Evolutionary conservation across 495 filamentous ascomycete genomes (phyloP).

Genomic region (Staphylotrichum tortipilum): DNA sequence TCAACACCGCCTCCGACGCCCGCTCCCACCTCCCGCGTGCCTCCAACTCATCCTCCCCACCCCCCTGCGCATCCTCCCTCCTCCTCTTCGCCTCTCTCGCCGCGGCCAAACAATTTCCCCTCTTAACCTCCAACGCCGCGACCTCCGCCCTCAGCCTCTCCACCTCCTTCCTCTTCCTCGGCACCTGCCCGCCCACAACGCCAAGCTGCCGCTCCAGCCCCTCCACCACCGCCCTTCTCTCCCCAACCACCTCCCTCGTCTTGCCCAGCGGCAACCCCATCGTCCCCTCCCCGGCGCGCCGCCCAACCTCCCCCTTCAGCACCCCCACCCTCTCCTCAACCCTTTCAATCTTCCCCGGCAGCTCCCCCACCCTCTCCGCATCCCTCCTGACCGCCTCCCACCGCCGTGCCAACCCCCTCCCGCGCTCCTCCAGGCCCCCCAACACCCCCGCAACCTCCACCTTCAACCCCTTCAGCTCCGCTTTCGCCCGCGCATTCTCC

Average conservation of each 20-base stretch:
- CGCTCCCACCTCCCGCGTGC: constrained; percentile 76
- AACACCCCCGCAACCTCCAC: constrained; percentile 67
- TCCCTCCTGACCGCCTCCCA: constrained; percentile 60
- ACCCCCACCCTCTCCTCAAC: constrained; percentile 51
- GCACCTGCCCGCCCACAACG: constrained; percentile 52
- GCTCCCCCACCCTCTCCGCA: constrained; percentile 44
- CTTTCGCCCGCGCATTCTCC: constrained; percentile 61
- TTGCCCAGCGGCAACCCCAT: constrained; percentile 51
- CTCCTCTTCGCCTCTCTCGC: constrained; percentile 74
- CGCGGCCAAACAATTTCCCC: constrained; percentile 54
- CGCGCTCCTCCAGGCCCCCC: constrained; percentile 58
- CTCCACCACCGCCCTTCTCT: constrained; percentile 51
- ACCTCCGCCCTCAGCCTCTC: constrained; percentile 66
- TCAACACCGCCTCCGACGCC: constrained; percentile 59
- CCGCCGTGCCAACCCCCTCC: constrained; percentile 46
- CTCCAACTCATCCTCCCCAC: constrained; percentile 70
- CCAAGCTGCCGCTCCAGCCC: constrained; percentile 62
- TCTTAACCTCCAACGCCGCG: constrained; percentile 59
- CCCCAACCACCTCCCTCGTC: constrained; percentile 49
- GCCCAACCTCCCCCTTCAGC: constrained; percentile 37
- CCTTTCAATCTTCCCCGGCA: constrained; percentile 56
- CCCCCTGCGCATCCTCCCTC: constrained; percentile 54
- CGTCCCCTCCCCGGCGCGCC: constrained; percentile 12
- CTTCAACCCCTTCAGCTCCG: constrained; percentile 67
- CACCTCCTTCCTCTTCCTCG: constrained; percentile 63